phyloP scores from a whole-genome alignment of 2,329 filamentous ascomycete species.

The Ascochyta pisi region DNA sequence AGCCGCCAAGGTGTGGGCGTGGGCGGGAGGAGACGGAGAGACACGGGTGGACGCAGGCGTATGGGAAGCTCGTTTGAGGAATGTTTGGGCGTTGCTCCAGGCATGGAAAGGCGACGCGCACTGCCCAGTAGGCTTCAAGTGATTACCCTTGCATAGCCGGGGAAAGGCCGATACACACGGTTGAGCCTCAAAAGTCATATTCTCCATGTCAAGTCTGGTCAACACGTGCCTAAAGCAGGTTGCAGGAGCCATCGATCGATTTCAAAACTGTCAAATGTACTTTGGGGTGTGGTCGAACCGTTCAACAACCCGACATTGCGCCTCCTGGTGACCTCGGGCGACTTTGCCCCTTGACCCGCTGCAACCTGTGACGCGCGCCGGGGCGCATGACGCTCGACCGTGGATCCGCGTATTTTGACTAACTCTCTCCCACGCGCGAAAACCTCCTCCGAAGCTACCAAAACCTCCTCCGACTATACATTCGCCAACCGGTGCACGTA shows the following conservation, averaged over 20 bases:
- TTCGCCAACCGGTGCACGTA: conserved; percentile 7
- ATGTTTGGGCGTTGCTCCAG: neutral
- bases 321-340: neutral
- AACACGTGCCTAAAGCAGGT: neutral
- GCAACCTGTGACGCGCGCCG: neutral
- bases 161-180: neutral
- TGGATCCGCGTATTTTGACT: conserved; percentile 1
- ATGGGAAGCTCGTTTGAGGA: conserved; percentile 2
- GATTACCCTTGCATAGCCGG: neutral
- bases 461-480: conserved; percentile 15
- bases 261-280: neutral
- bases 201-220: neutral
- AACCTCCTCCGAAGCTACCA: conserved; percentile 13
- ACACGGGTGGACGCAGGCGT: neutral
- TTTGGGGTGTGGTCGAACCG: neutral
- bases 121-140: neutral
- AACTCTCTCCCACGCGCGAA: conserved; percentile 1
- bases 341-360: conserved; percentile 1
- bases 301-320: neutral
- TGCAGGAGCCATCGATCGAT: no score
- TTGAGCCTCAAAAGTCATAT: neutral
- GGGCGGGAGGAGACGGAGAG: neutral
- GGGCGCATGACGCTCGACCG: neutral
- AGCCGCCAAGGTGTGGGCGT: conserved; percentile 1
- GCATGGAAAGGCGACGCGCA: conserved; percentile 8